phyloP scores from a whole-genome alignment of 768 basidiomycete species.

The Lactifluus echinatus region DNA sequence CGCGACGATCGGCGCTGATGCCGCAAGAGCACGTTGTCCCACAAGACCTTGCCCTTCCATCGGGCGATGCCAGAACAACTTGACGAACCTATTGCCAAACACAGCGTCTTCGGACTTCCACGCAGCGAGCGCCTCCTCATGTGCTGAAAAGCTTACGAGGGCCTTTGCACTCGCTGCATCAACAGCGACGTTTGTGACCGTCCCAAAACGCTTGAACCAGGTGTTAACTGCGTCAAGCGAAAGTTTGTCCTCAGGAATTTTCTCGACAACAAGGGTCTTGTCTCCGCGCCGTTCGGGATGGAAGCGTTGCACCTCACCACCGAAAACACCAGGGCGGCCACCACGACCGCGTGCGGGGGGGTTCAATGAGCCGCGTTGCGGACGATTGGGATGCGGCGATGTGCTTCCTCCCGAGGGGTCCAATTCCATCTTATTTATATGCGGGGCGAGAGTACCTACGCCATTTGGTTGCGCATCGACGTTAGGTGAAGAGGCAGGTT shows the following conservation, averaged over 20 bases:
- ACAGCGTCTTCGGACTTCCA: slow-evolving; percentile 95
- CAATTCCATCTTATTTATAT: slow-evolving; percentile 16
- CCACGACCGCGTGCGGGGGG: slow-evolving; percentile 30
- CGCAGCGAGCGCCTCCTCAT: slow-evolving; percentile 77
- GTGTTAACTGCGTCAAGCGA: slow-evolving; percentile 68
- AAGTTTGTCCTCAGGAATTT: slow-evolving; percentile 82
- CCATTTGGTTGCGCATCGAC: slow-evolving; percentile 3
- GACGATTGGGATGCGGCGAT: slow-evolving; percentile 18
- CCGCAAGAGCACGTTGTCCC: slow-evolving; percentile 72
- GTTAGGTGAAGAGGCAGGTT: background rate
- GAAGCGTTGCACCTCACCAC: slow-evolving; percentile 57
- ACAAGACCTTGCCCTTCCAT: slow-evolving; percentile 83
- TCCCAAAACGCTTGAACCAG: slow-evolving; percentile 91
- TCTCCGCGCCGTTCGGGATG: slow-evolving; percentile 58
- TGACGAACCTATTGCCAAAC: slow-evolving; percentile 90
- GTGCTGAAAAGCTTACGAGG: slow-evolving; percentile 76
- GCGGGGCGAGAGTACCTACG: background rate
- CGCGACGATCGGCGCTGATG: slow-evolving; percentile 68
- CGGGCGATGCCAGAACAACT: slow-evolving; percentile 91
- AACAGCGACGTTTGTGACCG: slow-evolving; percentile 85
- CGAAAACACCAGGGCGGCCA: slow-evolving; percentile 47
- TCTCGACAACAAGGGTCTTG: slow-evolving; percentile 87
- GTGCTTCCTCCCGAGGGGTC: slow-evolving; percentile 32
- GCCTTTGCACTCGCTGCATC: slow-evolving; percentile 70
- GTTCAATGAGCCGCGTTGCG: slow-evolving; percentile 6